Base-by-base conservation (phyloP, 2,329 filamentous ascomycete species). In the Sarocladium kiliense region DNA sequence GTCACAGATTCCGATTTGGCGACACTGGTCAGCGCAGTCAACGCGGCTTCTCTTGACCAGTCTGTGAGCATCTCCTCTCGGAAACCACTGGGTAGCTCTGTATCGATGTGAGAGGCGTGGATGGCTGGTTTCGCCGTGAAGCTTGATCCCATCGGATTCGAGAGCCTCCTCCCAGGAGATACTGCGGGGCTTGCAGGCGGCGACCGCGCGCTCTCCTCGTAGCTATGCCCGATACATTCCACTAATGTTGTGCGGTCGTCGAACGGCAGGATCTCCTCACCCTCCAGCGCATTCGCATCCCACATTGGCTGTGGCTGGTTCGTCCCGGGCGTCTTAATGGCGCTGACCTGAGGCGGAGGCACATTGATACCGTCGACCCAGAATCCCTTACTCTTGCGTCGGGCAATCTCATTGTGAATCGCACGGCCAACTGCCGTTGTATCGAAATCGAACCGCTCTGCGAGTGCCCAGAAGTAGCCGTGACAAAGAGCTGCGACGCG, bases 401-500 rank as follows among this genome's bases (percentile, higher is more conserved):
- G 81, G 11, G 81, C 77, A 56, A 97, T 88, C 67, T 96, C 92
- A 56, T 82, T 84, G 55, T 87, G 81, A 32, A 97, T 84, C 7
- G 84, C 84, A 54, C 80, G 79, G 7, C 90, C 91, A 18, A 89
- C 78, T 0, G 78, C 75, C 0, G 87, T 85, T 6, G 77, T 77
- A 54, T 92, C 87, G 58, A 95, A 86, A 45, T 89, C 82, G 59
- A 96, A 92, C 55, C 83, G 86, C 57, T 92, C 86, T 3, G 82
- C 85, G 58, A 97, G 67, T 1, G 84, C 81, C 87, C 89, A 93
- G 57, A 97, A 85, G 69, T 97, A 97, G 9, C 91, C 92, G 65
- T 96, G 89, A 53, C 93, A 89, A 56, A 97, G 74, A 65, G 88
- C 91, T 27, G 89, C 91, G 42, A 95, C 77, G 42, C 89, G 87